Percentiles rank a stretch among this genome's conserved stretches.
Evolutionary conservation across 805 yeast genomes (phyloP).

Genomic region (Cyberlindnera meyerae): DNA sequence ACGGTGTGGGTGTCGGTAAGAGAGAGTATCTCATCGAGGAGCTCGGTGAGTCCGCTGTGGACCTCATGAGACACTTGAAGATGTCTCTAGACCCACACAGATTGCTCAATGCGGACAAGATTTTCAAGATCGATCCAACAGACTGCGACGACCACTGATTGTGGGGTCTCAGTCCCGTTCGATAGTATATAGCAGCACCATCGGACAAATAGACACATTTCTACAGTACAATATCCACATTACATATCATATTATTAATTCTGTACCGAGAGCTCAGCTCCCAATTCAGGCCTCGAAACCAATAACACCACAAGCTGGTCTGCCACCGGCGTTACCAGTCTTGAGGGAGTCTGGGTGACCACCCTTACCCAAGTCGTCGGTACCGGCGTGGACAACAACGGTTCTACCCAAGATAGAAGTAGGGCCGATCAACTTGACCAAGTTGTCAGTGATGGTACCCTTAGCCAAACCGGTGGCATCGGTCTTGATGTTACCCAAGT

Average conservation of each 20-base stretch:
- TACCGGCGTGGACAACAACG: conserved; percentile 89
- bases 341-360: conserved; percentile 85
- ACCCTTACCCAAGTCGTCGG: conserved; percentile 93
- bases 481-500: conserved; percentile 89
- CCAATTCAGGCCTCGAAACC: conserved; percentile 37
- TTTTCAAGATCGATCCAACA: conserved; percentile 62
- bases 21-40: conserved; percentile 56
- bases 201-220: too few species aligned
- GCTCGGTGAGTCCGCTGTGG: conserved; percentile 62
- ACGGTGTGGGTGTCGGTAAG: conserved; percentile 81
- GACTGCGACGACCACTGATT: conserved; percentile 26
- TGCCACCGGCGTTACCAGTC: conserved; percentile 97
- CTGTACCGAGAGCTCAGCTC: too few species aligned
- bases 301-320: conserved; percentile 98
- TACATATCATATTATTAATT: too few species aligned
- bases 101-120: conserved; percentile 74
- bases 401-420: conserved; percentile 91
- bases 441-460: conserved; percentile 75
- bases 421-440: conserved; percentile 80
- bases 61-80: conserved; percentile 69
- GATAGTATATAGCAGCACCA: too few species aligned
- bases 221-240: background rate
- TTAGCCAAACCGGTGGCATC: conserved; percentile 87
- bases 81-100: conserved; percentile 69
- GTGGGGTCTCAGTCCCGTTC: too few species aligned